Evolutionary conservation across 768 basidiomycete genomes (phyloP), one percentile per base, ranked within the genome.

Genomic region (Mycena vulgaris): DNA sequence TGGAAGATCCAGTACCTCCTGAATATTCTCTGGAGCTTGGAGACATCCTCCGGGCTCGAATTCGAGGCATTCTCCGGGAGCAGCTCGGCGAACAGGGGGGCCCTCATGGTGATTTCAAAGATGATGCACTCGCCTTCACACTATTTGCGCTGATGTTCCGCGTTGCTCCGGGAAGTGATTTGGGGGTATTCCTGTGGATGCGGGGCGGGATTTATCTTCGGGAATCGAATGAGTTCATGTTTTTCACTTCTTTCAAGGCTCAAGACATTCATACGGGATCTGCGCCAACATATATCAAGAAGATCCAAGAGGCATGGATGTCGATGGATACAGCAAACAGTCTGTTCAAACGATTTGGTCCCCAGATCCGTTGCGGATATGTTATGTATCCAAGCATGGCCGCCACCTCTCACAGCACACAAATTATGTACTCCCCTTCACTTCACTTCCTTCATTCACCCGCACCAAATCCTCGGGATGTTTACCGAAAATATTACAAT

Each of bases 71-170:
- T 27, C 1, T 60, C 62, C 7, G 27, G 45, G 5, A 30, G 37
- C 0, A 16, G 37, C 9, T 68, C 17, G 66, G 66, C 0, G 49
- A 49, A 0, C 66, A 68, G 52, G 66, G 66, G 1, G 5, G 28
- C 2, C 30, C 42, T 13, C 66, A 68, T 9, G 40, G 40, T 5
- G 66, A 68, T n/a, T 56, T 56, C 21, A 40, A 56, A 16, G 66
- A 68, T 8, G 52, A 61, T 40, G 5, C 52, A 0, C 19, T 56
- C 3, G 27, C 30, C 10, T 48, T 55, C 31, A 68, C 66, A 0
- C 35, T 68, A 8, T 68, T 68, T 48, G 59, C 56, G 1, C 42
- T 68, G 21, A 2, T 62, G 25, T 55, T 68, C n/a, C 66, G 66
- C 0, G 39, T 53, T 2, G 39, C 66, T 5, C 28, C n/a, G 0